Evolutionary conservation across 139 green algal species (phyloP), one percentile per base, ranked within the genome.

Genomic region (Trebouxia sp.): DNA sequence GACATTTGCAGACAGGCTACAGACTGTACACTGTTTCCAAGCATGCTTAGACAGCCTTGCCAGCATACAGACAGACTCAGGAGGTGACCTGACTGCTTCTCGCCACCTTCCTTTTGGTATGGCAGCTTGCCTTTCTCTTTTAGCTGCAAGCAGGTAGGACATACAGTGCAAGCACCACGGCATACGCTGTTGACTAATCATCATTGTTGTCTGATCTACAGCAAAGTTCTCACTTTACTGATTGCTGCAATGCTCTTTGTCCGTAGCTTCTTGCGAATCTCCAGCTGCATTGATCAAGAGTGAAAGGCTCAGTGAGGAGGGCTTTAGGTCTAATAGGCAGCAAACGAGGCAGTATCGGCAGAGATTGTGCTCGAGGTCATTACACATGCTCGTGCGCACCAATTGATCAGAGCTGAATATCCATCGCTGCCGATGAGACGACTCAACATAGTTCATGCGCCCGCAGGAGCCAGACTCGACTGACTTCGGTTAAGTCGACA

Each of bases 401-500:
- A 91, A 62, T n/a, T 86, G 30, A 42, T 82, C 78, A 4, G 45
- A 6, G 10, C 50, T 83, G 43, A 91, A 89, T 30, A 84, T 32
- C 88, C 88, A 91, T 5, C 65, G 58, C 2, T 37, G 32, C 24
- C 75, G 47, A 20, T 91, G 88, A 30, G 79, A 84, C 1, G 82
- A 88, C 22, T 82, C 76, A 11, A 41, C 35, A 67, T 86, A 91
- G 67, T 89, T 85, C 87, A 91, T 91, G 2, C 35, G 30, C 69
- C 56, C n/a, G 17, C 56, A 17, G 22, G 56, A 10, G 56, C 65
- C 32, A 75, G 12, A 30, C 65, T n/a, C 15, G 47, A 10, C 11
- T 48, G 28, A 22, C 32, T 24, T 5, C 5, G 35, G 0, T 74
- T 30, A 43, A 24, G 30, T 65, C 24, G 53, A 65, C n/a, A n/a